phyloP scores from a whole-genome alignment of 805 yeast genomes.

The Lipomyces anomalus region DNA sequence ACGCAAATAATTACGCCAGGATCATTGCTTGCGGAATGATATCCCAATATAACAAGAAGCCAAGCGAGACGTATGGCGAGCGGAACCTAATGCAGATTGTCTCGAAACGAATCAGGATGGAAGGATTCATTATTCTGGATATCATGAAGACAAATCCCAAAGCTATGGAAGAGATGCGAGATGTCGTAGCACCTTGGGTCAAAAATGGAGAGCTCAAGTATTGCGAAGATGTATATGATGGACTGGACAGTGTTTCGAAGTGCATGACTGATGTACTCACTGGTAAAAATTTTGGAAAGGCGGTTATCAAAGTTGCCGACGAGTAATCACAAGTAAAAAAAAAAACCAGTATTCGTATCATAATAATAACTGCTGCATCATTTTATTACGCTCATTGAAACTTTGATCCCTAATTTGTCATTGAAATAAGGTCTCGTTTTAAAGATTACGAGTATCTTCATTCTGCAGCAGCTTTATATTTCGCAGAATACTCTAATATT shows the following conservation, averaged over 20 bases:
- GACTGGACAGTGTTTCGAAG: slow-evolving; percentile 18
- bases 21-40: slow-evolving; percentile 62
- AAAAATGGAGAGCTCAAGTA: slow-evolving; percentile 13
- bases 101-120: slow-evolving; percentile 45
- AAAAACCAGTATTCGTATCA: not conserved
- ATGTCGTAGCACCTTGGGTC: slow-evolving; percentile 5
- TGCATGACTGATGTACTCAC: slow-evolving; percentile 20
- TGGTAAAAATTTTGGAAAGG: slow-evolving; percentile 25
- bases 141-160: slow-evolving; percentile 25
- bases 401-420: no score
- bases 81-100: slow-evolving; percentile 42
- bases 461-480: no score
- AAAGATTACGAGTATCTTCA: no score
- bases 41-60: slow-evolving; percentile 48
- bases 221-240: slow-evolving; percentile 19
- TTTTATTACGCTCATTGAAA: no score
- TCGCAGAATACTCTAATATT: no score
- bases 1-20: slow-evolving; percentile 34
- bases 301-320: slow-evolving; percentile 16
- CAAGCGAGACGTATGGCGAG: slow-evolving; percentile 33
- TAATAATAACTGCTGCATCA: not conserved
- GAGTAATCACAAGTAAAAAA: slow-evolving; percentile 4
- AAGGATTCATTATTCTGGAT: slow-evolving; percentile 52
- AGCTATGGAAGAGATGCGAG: slow-evolving; percentile 27
- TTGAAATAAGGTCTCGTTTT: no score